phyloP scores from a whole-genome alignment of 2,329 filamentous ascomycete genomes.

The Byssoonygena ceratinophila region DNA sequence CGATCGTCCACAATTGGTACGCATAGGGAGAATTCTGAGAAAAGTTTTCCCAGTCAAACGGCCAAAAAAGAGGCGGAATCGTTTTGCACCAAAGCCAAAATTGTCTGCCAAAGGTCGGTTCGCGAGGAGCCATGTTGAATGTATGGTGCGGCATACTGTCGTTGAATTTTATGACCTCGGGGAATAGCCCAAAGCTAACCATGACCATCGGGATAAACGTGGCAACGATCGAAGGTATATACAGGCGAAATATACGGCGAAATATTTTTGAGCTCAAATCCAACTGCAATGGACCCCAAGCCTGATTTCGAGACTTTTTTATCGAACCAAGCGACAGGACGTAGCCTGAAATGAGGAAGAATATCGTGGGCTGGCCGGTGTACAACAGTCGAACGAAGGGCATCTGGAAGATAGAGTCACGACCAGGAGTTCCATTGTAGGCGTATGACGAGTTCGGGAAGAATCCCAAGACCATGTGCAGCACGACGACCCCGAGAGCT shows the following conservation, averaged over 20 bases:
- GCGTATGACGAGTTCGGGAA: slow-evolving; percentile 13
- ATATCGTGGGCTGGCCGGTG: slow-evolving; percentile 35
- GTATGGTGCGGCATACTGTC: slow-evolving; percentile 27
- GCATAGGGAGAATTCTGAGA: slow-evolving; percentile 27
- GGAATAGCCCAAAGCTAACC: slow-evolving; percentile 27
- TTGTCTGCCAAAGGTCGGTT: slow-evolving; percentile 32
- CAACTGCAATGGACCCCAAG: slow-evolving; percentile 27
- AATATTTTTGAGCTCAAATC: slow-evolving; percentile 36
- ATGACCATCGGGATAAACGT: slow-evolving; percentile 29
- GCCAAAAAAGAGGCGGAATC: slow-evolving; percentile 28
- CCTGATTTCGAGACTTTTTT: slow-evolving; percentile 28
- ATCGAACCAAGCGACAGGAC: slow-evolving; percentile 30
- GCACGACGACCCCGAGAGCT: slow-evolving; percentile 17
- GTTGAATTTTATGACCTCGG: slow-evolving; percentile 30
- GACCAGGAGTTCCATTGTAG: slow-evolving; percentile 13
- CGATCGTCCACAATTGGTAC: slow-evolving; percentile 38
- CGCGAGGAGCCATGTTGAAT: slow-evolving; percentile 34
- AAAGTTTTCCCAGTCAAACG: slow-evolving; percentile 32
- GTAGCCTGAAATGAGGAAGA: slow-evolving; percentile 42
- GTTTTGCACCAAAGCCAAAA: slow-evolving; percentile 32
- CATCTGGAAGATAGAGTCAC: slow-evolving; percentile 28
- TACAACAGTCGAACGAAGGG: slow-evolving; percentile 33
- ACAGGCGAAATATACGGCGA: slow-evolving; percentile 35
- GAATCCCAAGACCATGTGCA: slow-evolving; percentile 15
- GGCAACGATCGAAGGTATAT: slow-evolving; percentile 34